phyloP scores from a whole-genome alignment of 805 yeast species.

The Cyberlindnera euphorbiiphila region DNA sequence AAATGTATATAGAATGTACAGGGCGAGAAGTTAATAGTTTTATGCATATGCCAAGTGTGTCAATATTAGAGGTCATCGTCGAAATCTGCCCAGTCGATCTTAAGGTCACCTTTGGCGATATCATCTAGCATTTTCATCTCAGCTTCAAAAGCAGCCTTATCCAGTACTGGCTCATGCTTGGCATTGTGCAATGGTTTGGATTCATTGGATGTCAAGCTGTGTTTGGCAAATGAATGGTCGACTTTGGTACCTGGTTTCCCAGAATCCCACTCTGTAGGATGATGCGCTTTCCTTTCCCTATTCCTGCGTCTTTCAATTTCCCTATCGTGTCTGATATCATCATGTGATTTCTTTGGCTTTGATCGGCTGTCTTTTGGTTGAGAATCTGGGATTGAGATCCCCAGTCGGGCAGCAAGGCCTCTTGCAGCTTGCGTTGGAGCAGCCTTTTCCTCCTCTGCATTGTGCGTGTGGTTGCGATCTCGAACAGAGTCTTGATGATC shows the following conservation, averaged over 20 bases:
- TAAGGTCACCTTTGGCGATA: conserved; percentile 15
- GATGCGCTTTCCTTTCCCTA: conserved; percentile 9
- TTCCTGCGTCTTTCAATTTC: conserved; percentile 12
- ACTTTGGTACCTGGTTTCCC: conserved; percentile 11
- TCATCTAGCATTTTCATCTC: conserved; percentile 16
- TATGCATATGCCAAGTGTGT: too few species aligned
- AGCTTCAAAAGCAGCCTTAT: conserved; percentile 6
- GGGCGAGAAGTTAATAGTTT: not conserved
- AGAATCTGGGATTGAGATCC: conserved; percentile 10
- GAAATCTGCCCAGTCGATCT: conserved; percentile 24
- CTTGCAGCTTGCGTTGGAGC: conserved; percentile 22
- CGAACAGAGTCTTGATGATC: too few species aligned
- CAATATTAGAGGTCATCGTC: conserved; percentile 19
- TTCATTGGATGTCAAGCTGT: not conserved
- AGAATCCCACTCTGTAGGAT: conserved; percentile 14
- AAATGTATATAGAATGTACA: not conserved
- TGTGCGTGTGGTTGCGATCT: too few species aligned
- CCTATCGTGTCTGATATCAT: conserved; percentile 4
- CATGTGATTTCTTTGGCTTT: conserved; percentile 2
- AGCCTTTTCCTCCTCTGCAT: conserved; percentile 12
- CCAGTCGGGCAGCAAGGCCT: conserved; percentile 25
- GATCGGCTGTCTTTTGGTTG: not conserved
- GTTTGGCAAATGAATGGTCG: conserved; percentile 2
- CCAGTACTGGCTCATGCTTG: not conserved
- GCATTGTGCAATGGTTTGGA: not conserved